Base-by-base conservation (phyloP, 2,329 filamentous ascomycete genomes). In the Volutella citrinella region DNA sequence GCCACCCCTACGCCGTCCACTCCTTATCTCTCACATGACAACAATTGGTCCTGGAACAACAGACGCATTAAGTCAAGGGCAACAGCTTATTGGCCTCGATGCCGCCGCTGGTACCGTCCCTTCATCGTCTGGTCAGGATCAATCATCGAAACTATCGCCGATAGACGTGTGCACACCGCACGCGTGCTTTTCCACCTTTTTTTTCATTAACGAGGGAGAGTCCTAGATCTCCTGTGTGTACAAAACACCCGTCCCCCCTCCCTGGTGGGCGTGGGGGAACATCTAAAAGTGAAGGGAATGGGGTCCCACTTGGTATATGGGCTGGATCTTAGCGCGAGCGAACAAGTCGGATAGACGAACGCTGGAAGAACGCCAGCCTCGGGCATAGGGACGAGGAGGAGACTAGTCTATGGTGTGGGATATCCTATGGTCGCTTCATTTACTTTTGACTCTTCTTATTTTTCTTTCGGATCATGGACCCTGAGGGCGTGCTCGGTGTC, bases 1-100 rank as follows among this genome's bases (percentile, higher is more conserved):
- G 40, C 49, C 42, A 34, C 43, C 55, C 53, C 54, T 63, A 59
- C 54, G 57, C 62, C 59, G 54, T 66, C 59, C 64, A 54, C 54
- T 67, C 64, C 54, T 65, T 64, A 50, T 27, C 48, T 34, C 46
- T 46, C 51, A 50, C 41, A 45, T 44, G 49, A 52, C 32, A 38
- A 50, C 40, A n/a, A n/a, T n/a, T n/a, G n/a, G n/a, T n/a, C n/a
- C n/a, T n/a, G n/a, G n/a, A n/a, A n/a, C n/a, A n/a, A n/a, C n/a
- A n/a, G n/a, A n/a, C n/a, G n/a, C n/a, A n/a, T n/a, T n/a, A n/a
- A n/a, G n/a, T n/a, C n/a, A n/a, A n/a, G n/a, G n/a, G n/a, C n/a
- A n/a, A n/a, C n/a, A n/a, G n/a, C n/a, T n/a, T n/a, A n/a, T n/a
- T n/a, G n/a, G n/a, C n/a, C n/a, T n/a, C n/a, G n/a, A n/a, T n/a